These are phyloP conservation scores for Trichoderma hamatum DNA, from an alignment of 2,329 filamentous ascomycete species.

Conservation along the genomic window DNA sequence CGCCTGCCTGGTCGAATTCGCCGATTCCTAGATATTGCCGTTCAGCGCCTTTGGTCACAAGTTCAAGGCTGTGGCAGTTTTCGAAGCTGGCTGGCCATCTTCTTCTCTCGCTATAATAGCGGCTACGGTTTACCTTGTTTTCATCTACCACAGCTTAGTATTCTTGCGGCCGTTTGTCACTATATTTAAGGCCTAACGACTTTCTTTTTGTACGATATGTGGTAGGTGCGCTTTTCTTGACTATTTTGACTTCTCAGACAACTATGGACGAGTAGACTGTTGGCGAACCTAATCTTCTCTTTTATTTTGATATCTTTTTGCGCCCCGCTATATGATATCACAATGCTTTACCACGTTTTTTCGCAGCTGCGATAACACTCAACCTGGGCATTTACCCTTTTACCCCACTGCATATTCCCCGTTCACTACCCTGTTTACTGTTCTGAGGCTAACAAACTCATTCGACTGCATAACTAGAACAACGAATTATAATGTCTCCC, in stretches of 20 bases:
- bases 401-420: constrained; percentile 11
- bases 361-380: neutral
- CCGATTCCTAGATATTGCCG: neutral
- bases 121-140: neutral
- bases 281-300: neutral
- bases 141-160: neutral
- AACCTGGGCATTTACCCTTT: neutral
- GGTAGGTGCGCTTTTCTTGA: constrained; percentile 14
- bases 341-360: neutral
- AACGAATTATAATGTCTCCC: constrained; percentile 55
- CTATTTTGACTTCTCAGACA: neutral
- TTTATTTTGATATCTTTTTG: neutral
- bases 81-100: neutral
- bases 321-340: constrained; percentile 8
- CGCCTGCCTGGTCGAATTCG: neutral
- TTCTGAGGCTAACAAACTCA: neutral
- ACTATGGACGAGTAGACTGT: neutral
- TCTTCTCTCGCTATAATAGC: neutral
- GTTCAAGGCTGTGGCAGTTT: neutral
- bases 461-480: neutral
- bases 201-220: constrained; percentile 24
- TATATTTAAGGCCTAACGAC: neutral
- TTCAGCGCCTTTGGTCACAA: neutral
- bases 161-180: constrained; percentile 5
- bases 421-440: neutral